Evolutionary conservation across 2,329 filamentous ascomycete genomes (phyloP), one percentile per base, ranked within the genome.

Genomic region (Dactylonectria macrodidyma): DNA sequence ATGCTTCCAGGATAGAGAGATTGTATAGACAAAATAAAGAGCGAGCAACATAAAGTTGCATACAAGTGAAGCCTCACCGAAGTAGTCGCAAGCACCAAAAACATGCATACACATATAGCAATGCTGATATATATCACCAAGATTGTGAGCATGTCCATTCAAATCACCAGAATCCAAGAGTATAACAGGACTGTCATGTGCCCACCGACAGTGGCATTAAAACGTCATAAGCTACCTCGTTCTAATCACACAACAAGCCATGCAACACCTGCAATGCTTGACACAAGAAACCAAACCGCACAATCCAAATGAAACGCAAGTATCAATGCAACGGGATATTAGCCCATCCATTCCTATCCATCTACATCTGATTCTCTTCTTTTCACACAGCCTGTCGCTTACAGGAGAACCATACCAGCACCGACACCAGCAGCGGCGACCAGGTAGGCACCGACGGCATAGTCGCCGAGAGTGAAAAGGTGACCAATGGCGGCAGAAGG

Each of bases 341-440:
- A 66, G 66, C 68, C 67, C 59, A 59, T 74, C 68, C 46, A 67
- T 60, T 52, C 55, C 61, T 47, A 66, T 61, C 68, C 57, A 57
- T 41, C 48, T 48, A 56, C 46, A 57, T 51, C 26, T 26, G 38
- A 52, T 59, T 64, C 59, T 60, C 56, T 54, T 46, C 63, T n/a
- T 55, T 47, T n/a, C 36, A 19, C 38, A 57, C 72, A 14, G 8
- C 30, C n/a, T 19, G 14, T 14, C 10, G 33, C 51, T 84, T 87
- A 90, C 80, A 90, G 76, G 68, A 84, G 77, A 65, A 89, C 76
- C 86, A 90, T 88, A 66, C 80, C 82, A 46, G 84, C 87, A 75
- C 88, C 88, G 14, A 84, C 83, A 57, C 80, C 83, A 78, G 86
- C 83, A 41, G 87, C 87, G n/a, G 86, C 84, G 24, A 85, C 73